phyloP scores from a whole-genome alignment of 2,329 filamentous ascomycete genomes.

The Colletotrichum sp. region DNA sequence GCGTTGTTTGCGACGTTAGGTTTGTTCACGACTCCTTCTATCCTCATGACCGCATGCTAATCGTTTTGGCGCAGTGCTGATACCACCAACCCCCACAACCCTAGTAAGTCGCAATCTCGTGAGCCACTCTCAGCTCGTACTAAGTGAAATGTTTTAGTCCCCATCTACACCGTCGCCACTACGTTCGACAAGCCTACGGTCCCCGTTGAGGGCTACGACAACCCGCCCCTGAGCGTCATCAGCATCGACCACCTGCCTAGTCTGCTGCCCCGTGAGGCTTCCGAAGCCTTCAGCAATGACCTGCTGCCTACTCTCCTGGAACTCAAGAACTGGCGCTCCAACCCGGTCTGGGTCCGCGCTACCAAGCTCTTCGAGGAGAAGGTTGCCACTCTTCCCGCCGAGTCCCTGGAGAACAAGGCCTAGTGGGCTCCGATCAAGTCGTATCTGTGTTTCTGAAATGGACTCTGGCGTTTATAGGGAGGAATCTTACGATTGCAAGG shows the following conservation, averaged over 20 bases:
- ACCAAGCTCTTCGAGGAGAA: slow-evolving; percentile 86
- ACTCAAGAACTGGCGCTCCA: slow-evolving; percentile 75
- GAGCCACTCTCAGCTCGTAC: not conserved
- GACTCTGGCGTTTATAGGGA: slow-evolving; percentile 5
- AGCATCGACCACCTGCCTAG: slow-evolving; percentile 86
- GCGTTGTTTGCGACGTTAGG: slow-evolving; percentile 80
- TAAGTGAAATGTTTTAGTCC: slow-evolving; percentile 50
- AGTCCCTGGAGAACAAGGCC: slow-evolving; percentile 21
- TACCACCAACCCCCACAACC: slow-evolving; percentile 74
- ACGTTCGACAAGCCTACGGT: slow-evolving; percentile 91
- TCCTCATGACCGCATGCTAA: slow-evolving; percentile 21
- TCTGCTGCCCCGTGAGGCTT: slow-evolving; percentile 84
- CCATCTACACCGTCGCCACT: slow-evolving; percentile 84
- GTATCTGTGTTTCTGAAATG: slow-evolving; percentile 14
- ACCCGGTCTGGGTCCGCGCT: slow-evolving; percentile 83
- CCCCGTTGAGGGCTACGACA: slow-evolving; percentile 65
- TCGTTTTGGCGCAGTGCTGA: slow-evolving; percentile 58
- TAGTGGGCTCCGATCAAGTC: slow-evolving; percentile 13
- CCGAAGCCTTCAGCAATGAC: slow-evolving; percentile 81
- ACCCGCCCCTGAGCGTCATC: slow-evolving; percentile 76
- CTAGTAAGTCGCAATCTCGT: not conserved
- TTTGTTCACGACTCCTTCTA: slow-evolving; percentile 78
- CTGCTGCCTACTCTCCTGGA: slow-evolving; percentile 79
- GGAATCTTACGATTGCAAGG: not conserved
- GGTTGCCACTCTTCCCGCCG: slow-evolving; percentile 67